A percentile compares a stretch with the other conserved stretches of the same genome.
These are phyloP conservation scores for Phialophora expanda DNA, from an alignment of 2,329 filamentous ascomycete genomes.

Conservation along the genomic window DNA sequence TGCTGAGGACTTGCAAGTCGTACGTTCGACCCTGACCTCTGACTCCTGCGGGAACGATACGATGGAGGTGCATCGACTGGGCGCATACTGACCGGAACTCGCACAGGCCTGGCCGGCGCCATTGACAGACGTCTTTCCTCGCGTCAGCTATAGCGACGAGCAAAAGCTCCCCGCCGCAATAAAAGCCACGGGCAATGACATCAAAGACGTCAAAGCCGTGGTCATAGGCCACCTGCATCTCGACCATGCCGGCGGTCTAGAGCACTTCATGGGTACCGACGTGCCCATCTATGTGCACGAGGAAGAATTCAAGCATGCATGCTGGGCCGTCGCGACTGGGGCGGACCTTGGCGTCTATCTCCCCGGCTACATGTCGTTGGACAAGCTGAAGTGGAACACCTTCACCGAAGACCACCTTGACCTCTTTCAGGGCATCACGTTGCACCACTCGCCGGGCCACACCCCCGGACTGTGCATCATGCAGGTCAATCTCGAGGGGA, in stretches of 20 bases:
- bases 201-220: conserved; percentile 55
- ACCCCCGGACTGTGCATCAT: conserved; percentile 47
- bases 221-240: conserved; percentile 56
- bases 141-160: conserved; percentile 43
- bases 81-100: not conserved
- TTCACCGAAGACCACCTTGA: conserved; percentile 50
- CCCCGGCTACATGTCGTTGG: conserved; percentile 45
- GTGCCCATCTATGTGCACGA: conserved; percentile 57
- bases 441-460: conserved; percentile 48
- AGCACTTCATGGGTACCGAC: conserved; percentile 52
- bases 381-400: conserved; percentile 51
- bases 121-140: conserved; percentile 49
- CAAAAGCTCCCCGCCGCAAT: conserved; percentile 48
- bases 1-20: conserved; percentile 47
- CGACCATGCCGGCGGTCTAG: conserved; percentile 56
- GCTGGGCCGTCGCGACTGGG: conserved; percentile 52
- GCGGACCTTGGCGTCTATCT: conserved; percentile 51
- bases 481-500: conserved; percentile 46
- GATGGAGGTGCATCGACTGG: not conserved
- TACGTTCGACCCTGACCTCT: conserved; percentile 11
- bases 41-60: not conserved
- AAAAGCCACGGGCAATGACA: conserved; percentile 48
- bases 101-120: conserved; percentile 46
- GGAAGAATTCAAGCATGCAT: conserved; percentile 54
- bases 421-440: conserved; percentile 48